A percentile compares a stretch with the other conserved stretches of the same genome.
phyloP scores from a whole-genome alignment of 345 rosid genomes.

The Populus tremula region DNA sequence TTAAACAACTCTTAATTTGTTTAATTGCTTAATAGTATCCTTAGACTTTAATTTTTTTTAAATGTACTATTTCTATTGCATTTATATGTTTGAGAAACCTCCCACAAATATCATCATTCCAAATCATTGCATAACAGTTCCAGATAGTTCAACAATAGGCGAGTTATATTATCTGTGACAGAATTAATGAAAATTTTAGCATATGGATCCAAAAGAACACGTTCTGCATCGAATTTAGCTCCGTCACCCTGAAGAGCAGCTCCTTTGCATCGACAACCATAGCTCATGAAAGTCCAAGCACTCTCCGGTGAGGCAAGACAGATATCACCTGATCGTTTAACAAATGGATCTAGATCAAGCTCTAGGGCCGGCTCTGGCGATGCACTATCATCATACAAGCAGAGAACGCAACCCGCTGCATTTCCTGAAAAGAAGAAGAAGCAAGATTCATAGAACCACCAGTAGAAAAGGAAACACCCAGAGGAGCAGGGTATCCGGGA shows the following conservation, averaged over 20 bases:
- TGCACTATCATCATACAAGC: conserved; percentile 59
- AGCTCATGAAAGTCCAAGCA: conserved; percentile 48
- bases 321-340: conserved; percentile 77
- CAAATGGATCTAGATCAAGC: conserved; percentile 87
- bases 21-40: too few species aligned
- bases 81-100: too few species aligned
- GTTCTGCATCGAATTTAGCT: conserved; percentile 28
- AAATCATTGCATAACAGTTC: conserved; percentile 54
- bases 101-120: conserved; percentile 50
- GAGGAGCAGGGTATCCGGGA: conserved; percentile 63
- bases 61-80: too few species aligned
- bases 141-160: conserved; percentile 36
- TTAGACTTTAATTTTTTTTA: too few species aligned
- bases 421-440: conserved; percentile 48
- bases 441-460: conserved; percentile 75
- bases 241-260: conserved; percentile 27
- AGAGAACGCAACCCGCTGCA: conserved; percentile 53
- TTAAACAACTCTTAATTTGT: too few species aligned
- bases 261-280: conserved; percentile 62
- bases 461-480: conserved; percentile 67
- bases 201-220: conserved; percentile 73
- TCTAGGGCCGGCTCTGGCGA: conserved; percentile 66
- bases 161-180: conserved; percentile 25
- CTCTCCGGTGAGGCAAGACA: conserved; percentile 77
- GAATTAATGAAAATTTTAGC: conserved; percentile 47